Base-by-base conservation (phyloP, 345 rosid genomes). In the Carallia brachiata region DNA sequence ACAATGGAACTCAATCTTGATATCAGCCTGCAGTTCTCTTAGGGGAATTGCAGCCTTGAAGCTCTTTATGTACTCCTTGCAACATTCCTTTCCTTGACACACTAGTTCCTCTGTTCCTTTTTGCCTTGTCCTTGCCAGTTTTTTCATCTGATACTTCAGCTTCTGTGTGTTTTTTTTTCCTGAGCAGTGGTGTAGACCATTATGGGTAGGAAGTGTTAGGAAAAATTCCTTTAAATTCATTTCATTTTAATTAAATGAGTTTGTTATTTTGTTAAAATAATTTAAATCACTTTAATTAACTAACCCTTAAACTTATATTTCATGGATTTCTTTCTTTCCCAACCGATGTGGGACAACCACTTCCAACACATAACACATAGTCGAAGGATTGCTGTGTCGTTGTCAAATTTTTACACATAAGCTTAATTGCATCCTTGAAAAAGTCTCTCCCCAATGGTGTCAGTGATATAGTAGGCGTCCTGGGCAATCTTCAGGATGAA, bases 11-110 rank as follows among this genome's bases (percentile, higher is more conserved):
- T 86, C 90, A 4, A 88, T 78, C 70, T 82, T 86, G 52, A 83
- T 78, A 74, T 88, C 90, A 47, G 74, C 79, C 73, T 82, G 89
- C 83, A 88, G 31, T 74, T 86, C 89, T 50, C 88, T 70, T 15
- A 86, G 54, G 48, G 90, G 93, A 31, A 86, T 85, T 17, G 87
- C 86, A 36, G 90, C 93, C 79, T 85, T 77, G 83, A 88, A 88
- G 57, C 72, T 88, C 77, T 88, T 88, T 4, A 86, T 86, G 32
- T 86, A 88, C 75, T 84, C 90, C 74, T 86, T 88, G 73, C 93
- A 88, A 13, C 86, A 80, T 65, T 86, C 87, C 66, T 78, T 84
- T 61, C 93, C 90, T 68, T 62, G 61, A 68, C 84, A 82, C 36
- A 83, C 66, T 36, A 78, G 53, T 64, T 69, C 80, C 63, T 23